Base-by-base conservation (phyloP, 2,329 filamentous ascomycete genomes). In the Fusarium ramigenum region DNA sequence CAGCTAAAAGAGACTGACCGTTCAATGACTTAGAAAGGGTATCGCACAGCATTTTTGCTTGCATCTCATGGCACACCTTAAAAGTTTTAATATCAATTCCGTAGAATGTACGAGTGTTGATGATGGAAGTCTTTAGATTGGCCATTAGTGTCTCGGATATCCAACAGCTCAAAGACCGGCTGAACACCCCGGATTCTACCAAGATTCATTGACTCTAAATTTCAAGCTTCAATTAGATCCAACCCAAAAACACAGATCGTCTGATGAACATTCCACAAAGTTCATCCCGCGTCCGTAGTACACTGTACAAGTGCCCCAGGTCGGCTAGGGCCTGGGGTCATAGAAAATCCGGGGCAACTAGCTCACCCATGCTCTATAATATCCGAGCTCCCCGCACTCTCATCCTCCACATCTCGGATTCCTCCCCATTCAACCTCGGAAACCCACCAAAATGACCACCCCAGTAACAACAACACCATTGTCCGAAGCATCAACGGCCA, bases 401-500 rank as follows among this genome's bases (percentile, higher is more conserved):
- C 3, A 25, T 14, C 32, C 44, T 34, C 52, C 39, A 50, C 28
- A 39, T 15, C 62, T 59, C 61, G 49, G 62, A 66, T 66, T 66
- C 43, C 43, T 12, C 42, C 32, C 32, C n/a, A 37, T 40, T 21
- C 18, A 21, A 39, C 84, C 42, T 30, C 37, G 63, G 39, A 57
- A 52, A 63, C 63, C 60, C 69, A 56, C 36, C 50, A 47, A 28
- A 36, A 74, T 74, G 67, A 37, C 68, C 3, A 61, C 60, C 40
- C 60, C 71, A 37, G 44, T 42, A 16, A 63, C 57, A 25, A 58
- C 68, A 25, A 75, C 72, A 9, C 73, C 73, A 14, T 46, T 66
- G 28, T 75, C 73, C 4, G 72, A 75, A 40, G 39, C 52, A 6
- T 75, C 73, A 23, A 61, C 66, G 28, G 54, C 39, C 32, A 62